Base-by-base conservation (phyloP, 495 filamentous ascomycete genomes). In the Saxophila tyrrhenica region DNA sequence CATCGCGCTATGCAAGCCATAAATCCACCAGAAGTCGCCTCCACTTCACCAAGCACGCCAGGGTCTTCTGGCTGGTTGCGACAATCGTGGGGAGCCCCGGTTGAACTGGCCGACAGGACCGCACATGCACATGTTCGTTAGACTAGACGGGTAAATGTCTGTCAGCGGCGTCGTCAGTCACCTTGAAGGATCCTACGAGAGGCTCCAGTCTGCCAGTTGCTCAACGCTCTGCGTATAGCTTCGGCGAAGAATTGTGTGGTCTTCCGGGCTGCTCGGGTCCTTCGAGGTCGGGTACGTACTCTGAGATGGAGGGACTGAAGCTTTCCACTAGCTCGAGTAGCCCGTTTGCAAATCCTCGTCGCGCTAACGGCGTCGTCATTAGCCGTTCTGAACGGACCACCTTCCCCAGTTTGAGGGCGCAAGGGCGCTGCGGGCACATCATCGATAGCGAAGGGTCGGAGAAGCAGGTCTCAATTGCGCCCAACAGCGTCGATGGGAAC, bases 321-420 rank as follows among this genome's bases (percentile, higher is more conserved):
- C 7, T 44, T 44, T 44, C 5, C 19, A 21, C 16, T 44, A n/a
- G 41, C 7, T 44, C 16, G 41, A 8, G 8, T n/a, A 21, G n/a
- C 19, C 16, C 41, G 41, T 44, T 44, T 9, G 41, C 41, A 35
- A 5, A 44, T 44, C 41, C 41, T 44, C 23, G 25, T 24, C 15
- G 23, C 47, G 47, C 47, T 49, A 49, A 38, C 10, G 24, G 15
- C 10, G 45, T 48, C 45, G 45, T 48, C 45, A 48, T 48, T 48
- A 48, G 45, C 45, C 45, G 45, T 24, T 24, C n/a, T 25, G 45
- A 44, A 44, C 41, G 41, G 41, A 44, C 41, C 41, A 44, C 41
- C 41, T 44, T 17, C 41, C 41, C 41, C 41, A 44, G 41, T 44
- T 44, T 9, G 17, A 3, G 41, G 41, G n/a, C n/a, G n/a, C n/a